Base-by-base conservation (phyloP, 257 asterid genomes). In the Penstemon eatonii region DNA sequence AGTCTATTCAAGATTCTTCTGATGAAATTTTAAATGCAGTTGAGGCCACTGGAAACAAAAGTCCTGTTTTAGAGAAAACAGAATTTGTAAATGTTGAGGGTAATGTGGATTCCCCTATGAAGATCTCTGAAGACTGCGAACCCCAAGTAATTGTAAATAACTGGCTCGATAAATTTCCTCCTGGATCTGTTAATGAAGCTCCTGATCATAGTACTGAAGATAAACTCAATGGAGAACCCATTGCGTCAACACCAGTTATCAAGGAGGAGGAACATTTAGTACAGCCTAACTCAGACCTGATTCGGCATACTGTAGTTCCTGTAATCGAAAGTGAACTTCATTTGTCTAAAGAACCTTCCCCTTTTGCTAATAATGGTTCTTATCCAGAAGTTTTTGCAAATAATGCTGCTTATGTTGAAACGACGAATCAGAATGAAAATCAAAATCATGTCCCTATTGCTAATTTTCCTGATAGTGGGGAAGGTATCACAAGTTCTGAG, bases 71-170 rank as follows among this genome's bases (percentile, higher is more conserved):
- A 42, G 63, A 51, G 37, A 56, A 12, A 39, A 41, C 62, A 19
- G 52, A 71, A 62, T 40, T 9, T 25, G 43, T 63, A 19, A 62
- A 5, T 12, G 5, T 60, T 50, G 39, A 53, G 76, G 49, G 12
- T 46, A 36, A 62, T 61, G 47, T 44, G 6, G 36, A 33, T 60
- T 37, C 38, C 45, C 54, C 71, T 3, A 18, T 62, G 61, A 69
- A 70, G 39, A 55, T 49, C 59, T 51, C 85, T 12, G 70, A 71
- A 57, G 72, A 56, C 33, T 63, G 33, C 40, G 46, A n/a, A 25
- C 59, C 57, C 10, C n/a, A 43, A 3, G 12, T 72, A 41, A 33
- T 12, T 36, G 37, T 41, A 46, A 67, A 67, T 33, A 69, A 43
- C 6, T 66, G 75, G 39, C 68, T 56, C 41, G 47, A 73, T 25